Base-by-base conservation (phyloP, 108 stramenopile genomes). In the Nitzschia sp. region DNA sequence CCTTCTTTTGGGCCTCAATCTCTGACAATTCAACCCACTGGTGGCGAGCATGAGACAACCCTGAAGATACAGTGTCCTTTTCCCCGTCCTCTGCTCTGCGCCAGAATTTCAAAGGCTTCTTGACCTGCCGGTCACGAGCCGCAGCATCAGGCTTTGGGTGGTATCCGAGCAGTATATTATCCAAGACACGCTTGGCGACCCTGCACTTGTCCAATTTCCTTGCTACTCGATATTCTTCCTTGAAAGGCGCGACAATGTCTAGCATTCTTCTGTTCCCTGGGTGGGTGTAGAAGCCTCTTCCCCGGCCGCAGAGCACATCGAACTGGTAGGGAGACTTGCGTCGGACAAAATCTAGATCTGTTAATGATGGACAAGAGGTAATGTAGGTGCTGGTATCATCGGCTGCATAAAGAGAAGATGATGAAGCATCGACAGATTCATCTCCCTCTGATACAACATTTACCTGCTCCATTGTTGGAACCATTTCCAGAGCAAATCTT, bases 221-320 rank as follows among this genome's bases (percentile, higher is more conserved):
- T 12, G 57, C 57, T 5, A 29, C n/a, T 58, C 9, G 57, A 29
- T 65, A 65, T 29, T 65, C 29, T 2, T 52, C 29, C 20, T 65
- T 65, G 51, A 25, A 65, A 9, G 20, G 3, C 5, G 38, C 51
- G 0, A 65, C 22, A 7, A 65, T 53, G 6, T 14, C 20, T 1
- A 43, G 10, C 34, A 65, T 51, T 29, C 64, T 21, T 37, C 51
- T 21, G 29, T 65, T 65, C 0, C 64, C 64, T 19, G 26, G 51
- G 25, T 65, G 51, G 24, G 51, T 40, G 20, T 52, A 48, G 29
- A 53, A 52, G 22, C 44, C 37, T n/a, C 51, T 3, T 3, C 64
- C 64, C 1, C 64, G 42, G 7, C 64, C 64, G 6, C 42, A 53
- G 2, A 65, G 34, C 29, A 65, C 44, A 37, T 65, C 64, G 22